Evolutionary conservation across 2,329 filamentous ascomycete genomes (phyloP).

Genomic region (Aspergillus ochraceoroseus): DNA sequence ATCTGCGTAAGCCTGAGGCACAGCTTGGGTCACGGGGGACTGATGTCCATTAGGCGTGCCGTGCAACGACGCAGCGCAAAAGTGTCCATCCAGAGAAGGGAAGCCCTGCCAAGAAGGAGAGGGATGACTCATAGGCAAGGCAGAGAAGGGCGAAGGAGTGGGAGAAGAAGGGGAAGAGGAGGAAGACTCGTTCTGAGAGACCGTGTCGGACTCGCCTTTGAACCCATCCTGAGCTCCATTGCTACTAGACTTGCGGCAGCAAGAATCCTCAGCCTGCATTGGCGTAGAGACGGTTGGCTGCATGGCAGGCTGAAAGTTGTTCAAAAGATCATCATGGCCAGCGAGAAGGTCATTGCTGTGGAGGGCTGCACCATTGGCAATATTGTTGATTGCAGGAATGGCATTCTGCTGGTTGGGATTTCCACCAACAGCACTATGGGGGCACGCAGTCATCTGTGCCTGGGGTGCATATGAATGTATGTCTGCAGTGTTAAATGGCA

Average conservation of each 20-base stretch:
- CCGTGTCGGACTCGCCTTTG: not conserved
- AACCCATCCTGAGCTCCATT: constrained; percentile 1
- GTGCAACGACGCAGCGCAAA: constrained; percentile 2
- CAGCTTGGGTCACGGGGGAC: not conserved
- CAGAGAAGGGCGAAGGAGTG: not conserved
- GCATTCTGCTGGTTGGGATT: not conserved
- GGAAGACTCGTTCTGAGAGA: constrained; percentile 3
- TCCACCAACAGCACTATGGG: constrained; percentile 4
- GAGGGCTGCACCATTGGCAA: not conserved
- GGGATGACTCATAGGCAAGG: not conserved
- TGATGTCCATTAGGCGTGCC: not conserved
- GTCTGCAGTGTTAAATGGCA: constrained; percentile 18
- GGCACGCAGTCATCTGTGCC: not conserved
- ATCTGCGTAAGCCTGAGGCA: not conserved
- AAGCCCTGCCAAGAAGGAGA: constrained; percentile 5
- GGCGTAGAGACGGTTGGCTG: not conserved
- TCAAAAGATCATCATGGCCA: constrained; percentile 29
- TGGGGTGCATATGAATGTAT: constrained; percentile 15
- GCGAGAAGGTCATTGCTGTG: constrained; percentile 2
- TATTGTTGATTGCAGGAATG: constrained; percentile 3
- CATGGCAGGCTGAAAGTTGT: constrained; percentile 16
- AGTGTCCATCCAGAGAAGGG: constrained; percentile 2
- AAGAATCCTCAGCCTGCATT: constrained; percentile 23
- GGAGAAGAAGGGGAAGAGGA: not conserved
- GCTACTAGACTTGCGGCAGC: constrained; percentile 27